Evolutionary conservation across 176 grass and related monocot genomes (phyloP).

Genomic region (Paspalum notatum): DNA sequence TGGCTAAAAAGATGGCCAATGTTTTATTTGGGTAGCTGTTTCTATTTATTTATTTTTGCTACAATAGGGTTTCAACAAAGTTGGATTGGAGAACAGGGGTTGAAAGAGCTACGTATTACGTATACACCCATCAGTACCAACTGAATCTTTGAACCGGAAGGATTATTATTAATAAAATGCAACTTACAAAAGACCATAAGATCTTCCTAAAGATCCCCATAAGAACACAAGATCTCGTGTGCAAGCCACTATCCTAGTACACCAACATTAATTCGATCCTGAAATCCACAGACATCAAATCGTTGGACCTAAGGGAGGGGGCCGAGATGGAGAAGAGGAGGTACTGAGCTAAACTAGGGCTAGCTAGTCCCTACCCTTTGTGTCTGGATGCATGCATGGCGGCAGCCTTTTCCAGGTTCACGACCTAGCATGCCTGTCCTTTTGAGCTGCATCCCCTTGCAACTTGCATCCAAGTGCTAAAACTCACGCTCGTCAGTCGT

Average conservation of each 20-base stretch:
- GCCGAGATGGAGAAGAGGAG: constrained; percentile 20
- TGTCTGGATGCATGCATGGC: constrained; percentile 47
- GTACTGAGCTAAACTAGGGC: constrained; percentile 50
- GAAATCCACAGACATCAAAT: constrained; percentile 57
- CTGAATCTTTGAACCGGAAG: not conserved
- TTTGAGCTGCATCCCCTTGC: constrained; percentile 41
- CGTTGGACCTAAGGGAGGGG: constrained; percentile 43
- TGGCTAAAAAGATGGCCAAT: not conserved
- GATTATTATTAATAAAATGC: constrained; percentile 25
- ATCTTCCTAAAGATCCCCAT: constrained; percentile 38
- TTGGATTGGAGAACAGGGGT: not conserved
- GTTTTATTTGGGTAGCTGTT: not conserved
- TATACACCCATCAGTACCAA: not conserved
- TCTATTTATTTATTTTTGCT: not conserved
- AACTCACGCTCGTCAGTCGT: constrained; percentile 37
- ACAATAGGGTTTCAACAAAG: not conserved
- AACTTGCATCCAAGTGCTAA: constrained; percentile 50
- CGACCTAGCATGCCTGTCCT: constrained; percentile 48
- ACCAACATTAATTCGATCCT: constrained; percentile 48
- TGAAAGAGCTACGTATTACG: not conserved
- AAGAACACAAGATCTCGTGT: constrained; percentile 39
- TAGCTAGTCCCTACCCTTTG: constrained; percentile 42
- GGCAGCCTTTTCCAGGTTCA: constrained; percentile 55
- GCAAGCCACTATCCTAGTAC: constrained; percentile 53
- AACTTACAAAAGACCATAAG: constrained; percentile 26